Conservation (phyloP, 2,329 filamentous ascomycete genomes). For the Penicillium sp. region DNA sequence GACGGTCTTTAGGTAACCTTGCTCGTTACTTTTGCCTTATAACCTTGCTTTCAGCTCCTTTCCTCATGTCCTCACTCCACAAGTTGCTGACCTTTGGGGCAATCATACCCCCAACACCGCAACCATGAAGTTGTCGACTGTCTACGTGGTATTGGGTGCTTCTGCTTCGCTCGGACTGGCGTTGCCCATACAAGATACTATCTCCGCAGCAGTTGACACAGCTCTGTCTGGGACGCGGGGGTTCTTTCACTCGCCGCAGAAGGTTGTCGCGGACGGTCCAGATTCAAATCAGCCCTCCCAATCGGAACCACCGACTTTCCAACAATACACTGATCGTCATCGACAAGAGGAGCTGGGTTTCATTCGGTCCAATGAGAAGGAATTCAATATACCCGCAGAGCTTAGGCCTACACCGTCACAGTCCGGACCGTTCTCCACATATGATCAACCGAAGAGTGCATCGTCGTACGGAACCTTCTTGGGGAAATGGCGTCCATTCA, state of each 20-base stretch:
- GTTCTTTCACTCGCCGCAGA: not conserved
- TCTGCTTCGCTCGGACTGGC: constrained; percentile 3
- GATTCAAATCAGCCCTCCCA: not conserved
- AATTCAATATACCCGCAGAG: not conserved
- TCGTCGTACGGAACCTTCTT: constrained; percentile 10
- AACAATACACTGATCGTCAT: constrained; percentile 6
- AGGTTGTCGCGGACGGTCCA: not conserved
- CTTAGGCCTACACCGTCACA: not conserved
- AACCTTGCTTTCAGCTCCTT: not conserved
- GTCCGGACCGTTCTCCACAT: not conserved
- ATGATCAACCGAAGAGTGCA: not conserved
- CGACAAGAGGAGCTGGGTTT: constrained; percentile 1
- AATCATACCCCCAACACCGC: not conserved
- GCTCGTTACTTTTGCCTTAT: not conserved
- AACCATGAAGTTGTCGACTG: constrained; percentile 10
- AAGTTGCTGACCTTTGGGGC: not conserved
- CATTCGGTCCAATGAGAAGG: not conserved
- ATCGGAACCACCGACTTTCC: not conserved
- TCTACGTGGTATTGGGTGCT: constrained; percentile 1
- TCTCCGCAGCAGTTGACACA: not conserved
- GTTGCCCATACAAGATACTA: constrained; percentile 7
- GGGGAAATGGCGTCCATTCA: not conserved
- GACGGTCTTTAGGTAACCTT: not conserved
- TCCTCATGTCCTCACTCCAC: not conserved
- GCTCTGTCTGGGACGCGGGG: not conserved